phyloP scores from a whole-genome alignment of 177 flowering plant species.

The Vitis hybrid region DNA sequence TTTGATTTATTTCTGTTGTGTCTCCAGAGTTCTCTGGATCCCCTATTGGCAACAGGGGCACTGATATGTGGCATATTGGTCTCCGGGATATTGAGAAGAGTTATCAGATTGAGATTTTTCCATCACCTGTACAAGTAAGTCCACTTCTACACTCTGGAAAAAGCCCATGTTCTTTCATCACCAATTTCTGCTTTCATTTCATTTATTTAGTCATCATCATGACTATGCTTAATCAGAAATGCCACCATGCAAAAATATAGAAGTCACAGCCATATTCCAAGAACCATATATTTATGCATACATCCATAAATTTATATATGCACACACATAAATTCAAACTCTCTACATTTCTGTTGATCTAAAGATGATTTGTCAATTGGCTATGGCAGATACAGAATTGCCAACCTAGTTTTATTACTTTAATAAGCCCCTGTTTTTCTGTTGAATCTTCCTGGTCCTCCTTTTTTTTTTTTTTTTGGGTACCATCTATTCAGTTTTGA shows the following conservation, averaged over 20 bases:
- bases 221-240: no score
- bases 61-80: slow-evolving; percentile 51
- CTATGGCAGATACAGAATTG: background rate
- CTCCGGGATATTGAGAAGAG: slow-evolving; percentile 39
- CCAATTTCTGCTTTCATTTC: background rate
- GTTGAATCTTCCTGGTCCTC: background rate
- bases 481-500: background rate
- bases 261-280: no score
- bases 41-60: slow-evolving; percentile 60
- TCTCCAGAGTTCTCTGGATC: slow-evolving; percentile 75
- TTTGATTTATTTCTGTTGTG: slow-evolving; percentile 9
- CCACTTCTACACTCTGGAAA: background rate
- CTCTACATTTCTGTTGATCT: background rate
- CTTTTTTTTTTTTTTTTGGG: background rate
- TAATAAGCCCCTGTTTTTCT: background rate
- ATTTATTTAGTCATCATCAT: background rate
- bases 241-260: no score
- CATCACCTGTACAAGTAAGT: slow-evolving; percentile 49
- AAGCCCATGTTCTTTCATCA: background rate
- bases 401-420: background rate
- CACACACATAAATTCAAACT: background rate
- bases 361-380: background rate
- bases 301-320: no score
- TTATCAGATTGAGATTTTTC: slow-evolving; percentile 31
- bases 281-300: no score